Conservation (phyloP, 371 early-diverging fungal genomes). For the Mycotypha africana region DNA sequence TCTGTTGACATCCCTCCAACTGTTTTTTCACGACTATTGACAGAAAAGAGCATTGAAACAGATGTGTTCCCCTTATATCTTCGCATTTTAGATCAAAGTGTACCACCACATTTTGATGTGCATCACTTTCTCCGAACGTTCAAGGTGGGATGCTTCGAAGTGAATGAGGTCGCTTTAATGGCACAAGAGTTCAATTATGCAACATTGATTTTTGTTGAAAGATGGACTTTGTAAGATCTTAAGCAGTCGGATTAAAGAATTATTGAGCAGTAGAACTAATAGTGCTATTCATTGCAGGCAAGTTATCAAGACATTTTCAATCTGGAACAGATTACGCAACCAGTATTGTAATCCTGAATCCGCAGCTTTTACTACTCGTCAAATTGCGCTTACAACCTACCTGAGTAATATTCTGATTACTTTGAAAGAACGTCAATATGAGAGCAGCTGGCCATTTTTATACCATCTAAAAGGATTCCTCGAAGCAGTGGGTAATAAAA, state of each 20-base stretch:
- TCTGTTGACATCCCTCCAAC: slow-evolving; percentile 22
- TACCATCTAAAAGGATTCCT: slow-evolving; percentile 39
- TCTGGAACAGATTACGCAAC: slow-evolving; percentile 25
- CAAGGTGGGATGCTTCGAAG: slow-evolving; percentile 34
- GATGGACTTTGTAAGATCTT: slow-evolving; percentile 32
- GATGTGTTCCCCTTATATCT: slow-evolving; percentile 49
- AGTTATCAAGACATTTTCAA: slow-evolving; percentile 25
- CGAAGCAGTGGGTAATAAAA: slow-evolving; percentile 20
- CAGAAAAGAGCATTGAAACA: slow-evolving; percentile 54
- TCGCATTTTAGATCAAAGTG: slow-evolving; percentile 22
- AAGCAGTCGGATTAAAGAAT: neutral
- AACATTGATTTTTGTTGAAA: slow-evolving; percentile 31
- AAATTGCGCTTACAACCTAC: slow-evolving; percentile 45
- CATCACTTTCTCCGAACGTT: slow-evolving; percentile 27
- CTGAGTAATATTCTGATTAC: slow-evolving; percentile 43
- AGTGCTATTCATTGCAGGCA: slow-evolving; percentile 15
- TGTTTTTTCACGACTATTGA: slow-evolving; percentile 27
- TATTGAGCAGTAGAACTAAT: neutral
- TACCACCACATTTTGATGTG: slow-evolving; percentile 18
- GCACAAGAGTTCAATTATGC: slow-evolving; percentile 27
- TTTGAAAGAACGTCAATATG: slow-evolving; percentile 44
- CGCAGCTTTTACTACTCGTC: slow-evolving; percentile 22
- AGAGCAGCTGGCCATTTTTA: slow-evolving; percentile 38
- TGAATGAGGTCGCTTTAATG: slow-evolving; percentile 26
- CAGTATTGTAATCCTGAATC: slow-evolving; percentile 22